Base-by-base conservation (phyloP, 768 basidiomycete genomes). In the Chalciporus sphaerocephalus region DNA sequence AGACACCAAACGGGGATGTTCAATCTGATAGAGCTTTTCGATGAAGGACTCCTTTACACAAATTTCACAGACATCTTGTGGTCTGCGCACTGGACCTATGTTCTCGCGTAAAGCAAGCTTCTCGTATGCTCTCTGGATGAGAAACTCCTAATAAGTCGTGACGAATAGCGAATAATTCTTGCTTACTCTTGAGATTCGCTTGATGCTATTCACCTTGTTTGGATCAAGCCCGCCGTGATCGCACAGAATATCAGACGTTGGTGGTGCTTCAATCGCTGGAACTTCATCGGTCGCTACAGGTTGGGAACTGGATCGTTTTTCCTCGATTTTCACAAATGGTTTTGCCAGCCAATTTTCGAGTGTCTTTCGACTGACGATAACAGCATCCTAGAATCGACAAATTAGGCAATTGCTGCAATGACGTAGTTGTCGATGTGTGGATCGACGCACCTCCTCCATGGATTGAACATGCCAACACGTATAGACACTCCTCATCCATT, bases 21-120 rank as follows among this genome's bases (percentile, higher is more conserved):
- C 74, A 15, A 76, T 69, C 51, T 78, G 75, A 62, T 92, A 92
- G 15, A 83, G 61, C 51, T 75, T 78, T 58, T 88, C 87, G 56
- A 60, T 60, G 68, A 90, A 89, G 9, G 69, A 64, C 27, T 60
- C 61, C 27, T 67, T 56, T 6, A 87, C 78, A 58, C 90, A 92
- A 23, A 63, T 54, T 24, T 66, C 61, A 58, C 90, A 92, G 17
- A 85, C 71, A 48, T 86, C 76, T 5, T 66, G 54, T 1, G 75
- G 66, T 21, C 63, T 66, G 16, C 85, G 60, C 35, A 62, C 53
- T 18, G 81, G 82, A 22, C 68, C 61, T 50, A 87, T 74, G 1
- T 74, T 63, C 18, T 78, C 78, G 13, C 72, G 61, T 20, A 52
- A 44, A 33, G 40, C 43, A 6, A 67, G 59, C 47, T 25, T 64